A percentile compares a stretch with the other conserved stretches of the same genome.
These are phyloP conservation scores for Hsuehochloa calcarea DNA, from an alignment of 176 grass and related monocot genomes.

Conservation along the genomic window DNA sequence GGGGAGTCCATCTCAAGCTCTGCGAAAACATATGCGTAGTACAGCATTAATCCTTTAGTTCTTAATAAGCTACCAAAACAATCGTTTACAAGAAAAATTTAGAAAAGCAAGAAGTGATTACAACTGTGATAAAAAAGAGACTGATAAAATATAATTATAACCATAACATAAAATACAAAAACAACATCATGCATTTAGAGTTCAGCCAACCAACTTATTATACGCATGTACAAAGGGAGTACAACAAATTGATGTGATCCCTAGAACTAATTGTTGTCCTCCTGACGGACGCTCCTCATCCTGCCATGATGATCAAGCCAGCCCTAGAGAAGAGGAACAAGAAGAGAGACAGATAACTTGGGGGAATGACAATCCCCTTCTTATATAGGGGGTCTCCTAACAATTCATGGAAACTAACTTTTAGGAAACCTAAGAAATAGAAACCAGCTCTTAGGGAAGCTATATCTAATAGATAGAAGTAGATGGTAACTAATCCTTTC, in stretches of 20 bases:
- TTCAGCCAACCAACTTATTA: not conserved
- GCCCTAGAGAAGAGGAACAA: not conserved
- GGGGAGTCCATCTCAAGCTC: conserved; percentile 85
- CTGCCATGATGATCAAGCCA: not conserved
- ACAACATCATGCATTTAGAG: not conserved
- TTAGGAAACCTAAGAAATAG: not conserved
- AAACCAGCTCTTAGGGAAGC: not conserved
- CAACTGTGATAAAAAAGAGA: not conserved
- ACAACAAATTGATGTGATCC: not conserved
- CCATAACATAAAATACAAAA: not conserved
- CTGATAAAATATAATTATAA: not conserved
- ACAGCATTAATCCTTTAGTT: not conserved
- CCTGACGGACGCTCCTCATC: not conserved
- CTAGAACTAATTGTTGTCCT: not conserved
- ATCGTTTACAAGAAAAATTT: not conserved
- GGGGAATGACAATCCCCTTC: not conserved
- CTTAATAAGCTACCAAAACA: conserved; percentile 1
- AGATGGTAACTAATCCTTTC: not conserved
- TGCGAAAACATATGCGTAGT: conserved; percentile 3
- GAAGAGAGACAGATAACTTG: not conserved
- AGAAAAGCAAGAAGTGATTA: not conserved
- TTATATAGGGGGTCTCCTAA: not conserved
- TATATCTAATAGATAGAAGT: not conserved
- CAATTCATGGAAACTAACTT: not conserved
- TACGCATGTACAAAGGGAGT: not conserved